Evolutionary conservation across 495 filamentous ascomycete genomes (phyloP).

Genomic region (Jackrogersella minutella): DNA sequence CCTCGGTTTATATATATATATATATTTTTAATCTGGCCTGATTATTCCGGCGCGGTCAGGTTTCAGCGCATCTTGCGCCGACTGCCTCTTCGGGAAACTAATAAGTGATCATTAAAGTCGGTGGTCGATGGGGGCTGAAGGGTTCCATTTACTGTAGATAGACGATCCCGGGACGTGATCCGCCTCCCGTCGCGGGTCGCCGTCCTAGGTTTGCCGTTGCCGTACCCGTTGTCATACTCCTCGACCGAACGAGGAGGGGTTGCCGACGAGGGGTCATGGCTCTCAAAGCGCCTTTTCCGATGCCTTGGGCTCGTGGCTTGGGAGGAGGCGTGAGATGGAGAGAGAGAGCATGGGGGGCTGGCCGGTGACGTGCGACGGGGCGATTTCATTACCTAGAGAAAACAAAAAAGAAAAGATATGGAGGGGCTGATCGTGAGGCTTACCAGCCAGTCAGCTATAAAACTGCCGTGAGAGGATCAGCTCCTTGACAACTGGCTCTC

Average conservation of each 20-base stretch:
- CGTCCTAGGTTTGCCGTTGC: slow-evolving; percentile 33
- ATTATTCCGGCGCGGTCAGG: slow-evolving; percentile 31
- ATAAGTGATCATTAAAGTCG: slow-evolving; percentile 25
- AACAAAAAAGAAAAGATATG: slow-evolving; percentile 8
- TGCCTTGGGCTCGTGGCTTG: slow-evolving; percentile 36
- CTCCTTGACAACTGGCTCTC: slow-evolving; percentile 42
- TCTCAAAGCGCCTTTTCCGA: slow-evolving; percentile 34
- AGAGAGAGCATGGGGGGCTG: neutral
- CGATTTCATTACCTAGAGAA: neutral
- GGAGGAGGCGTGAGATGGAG: slow-evolving; percentile 11
- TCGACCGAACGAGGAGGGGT: slow-evolving; percentile 32
- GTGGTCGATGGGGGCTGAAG: slow-evolving; percentile 40
- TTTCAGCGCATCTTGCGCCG: slow-evolving; percentile 41
- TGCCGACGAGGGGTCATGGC: slow-evolving; percentile 13
- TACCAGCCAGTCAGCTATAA: slow-evolving; percentile 43
- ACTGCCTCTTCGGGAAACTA: slow-evolving; percentile 41
- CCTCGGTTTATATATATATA: slow-evolving; percentile 1
- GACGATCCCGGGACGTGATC: slow-evolving; percentile 37
- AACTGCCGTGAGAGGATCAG: slow-evolving; percentile 41
- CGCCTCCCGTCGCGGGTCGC: slow-evolving; percentile 36
- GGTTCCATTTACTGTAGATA: slow-evolving; percentile 29
- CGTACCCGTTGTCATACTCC: slow-evolving; percentile 29
- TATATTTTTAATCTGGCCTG: slow-evolving; percentile 35
- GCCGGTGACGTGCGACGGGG: slow-evolving; percentile 11
- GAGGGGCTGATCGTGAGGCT: slow-evolving; percentile 47